phyloP scores from a whole-genome alignment of 2,329 filamentous ascomycete genomes.

The Eurotiales sp. region DNA sequence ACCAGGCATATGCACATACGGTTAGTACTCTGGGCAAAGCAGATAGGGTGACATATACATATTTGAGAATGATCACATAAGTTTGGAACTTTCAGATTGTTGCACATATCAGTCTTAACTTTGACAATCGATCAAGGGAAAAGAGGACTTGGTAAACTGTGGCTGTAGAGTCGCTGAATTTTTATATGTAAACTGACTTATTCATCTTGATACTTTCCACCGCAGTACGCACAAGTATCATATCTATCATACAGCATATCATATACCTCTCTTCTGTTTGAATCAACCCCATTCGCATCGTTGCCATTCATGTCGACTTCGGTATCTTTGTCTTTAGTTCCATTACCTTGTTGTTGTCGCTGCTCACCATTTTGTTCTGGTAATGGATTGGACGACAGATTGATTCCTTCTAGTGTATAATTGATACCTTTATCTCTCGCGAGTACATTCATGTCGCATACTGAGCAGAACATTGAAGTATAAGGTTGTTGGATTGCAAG shows the following conservation, averaged over 20 bases:
- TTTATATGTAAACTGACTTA: too few species aligned
- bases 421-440: conserved; percentile 41
- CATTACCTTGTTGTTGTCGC: background rate
- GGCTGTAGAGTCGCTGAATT: too few species aligned
- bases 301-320: background rate
- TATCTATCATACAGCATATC: conserved; percentile 27
- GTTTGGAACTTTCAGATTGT: background rate
- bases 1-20: background rate
- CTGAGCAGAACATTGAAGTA: conserved; percentile 51
- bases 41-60: background rate
- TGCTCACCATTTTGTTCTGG: background rate
- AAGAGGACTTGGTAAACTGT: too few species aligned
- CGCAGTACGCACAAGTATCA: conserved; percentile 34
- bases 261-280: conserved; percentile 16
- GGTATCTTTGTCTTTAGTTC: too few species aligned
- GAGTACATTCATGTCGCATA: conserved; percentile 47
- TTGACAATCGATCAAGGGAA: too few species aligned
- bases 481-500: conserved; percentile 53
- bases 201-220: conserved; percentile 29
- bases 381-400: background rate
- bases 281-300: background rate
- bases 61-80: background rate
- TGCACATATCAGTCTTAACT: too few species aligned
- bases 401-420: conserved; percentile 4
- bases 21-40: background rate